Percentiles rank a stretch among this genome's conserved stretches.
Conservation (phyloP, 2,329 filamentous ascomycete genomes). For the Lachnellula suecica region DNA sequence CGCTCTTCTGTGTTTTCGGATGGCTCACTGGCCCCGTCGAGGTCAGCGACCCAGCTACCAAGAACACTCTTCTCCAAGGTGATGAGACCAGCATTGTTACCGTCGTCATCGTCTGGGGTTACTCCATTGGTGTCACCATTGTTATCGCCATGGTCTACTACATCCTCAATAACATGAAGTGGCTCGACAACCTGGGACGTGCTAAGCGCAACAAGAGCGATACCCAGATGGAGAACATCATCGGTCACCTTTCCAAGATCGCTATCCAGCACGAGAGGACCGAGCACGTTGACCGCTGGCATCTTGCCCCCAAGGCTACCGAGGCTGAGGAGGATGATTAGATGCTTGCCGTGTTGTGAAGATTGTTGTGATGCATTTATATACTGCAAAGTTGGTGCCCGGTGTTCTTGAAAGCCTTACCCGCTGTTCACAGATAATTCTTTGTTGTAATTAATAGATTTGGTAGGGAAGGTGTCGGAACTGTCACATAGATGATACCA, state of each 20-base stretch:
- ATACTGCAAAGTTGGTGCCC: neutral
- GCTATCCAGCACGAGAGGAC: slow-evolving; percentile 58
- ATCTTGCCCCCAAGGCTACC: slow-evolving; percentile 26
- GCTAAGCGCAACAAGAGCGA: slow-evolving; percentile 61
- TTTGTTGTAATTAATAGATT: neutral
- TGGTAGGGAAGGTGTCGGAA: neutral
- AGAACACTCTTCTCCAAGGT: slow-evolving; percentile 38
- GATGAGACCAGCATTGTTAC: slow-evolving; percentile 54
- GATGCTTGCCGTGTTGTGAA: slow-evolving; percentile 10
- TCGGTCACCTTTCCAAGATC: slow-evolving; percentile 63
- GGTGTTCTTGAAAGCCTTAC: neutral
- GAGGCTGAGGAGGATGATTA: slow-evolving; percentile 35
- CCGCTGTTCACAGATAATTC: neutral
- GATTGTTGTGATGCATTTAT: neutral
- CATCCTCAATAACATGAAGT: slow-evolving; percentile 56
- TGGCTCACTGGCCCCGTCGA: slow-evolving; percentile 60
- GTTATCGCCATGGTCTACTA: slow-evolving; percentile 66
- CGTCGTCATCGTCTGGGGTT: slow-evolving; percentile 63
- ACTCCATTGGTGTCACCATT: slow-evolving; percentile 65
- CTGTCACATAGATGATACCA: neutral
- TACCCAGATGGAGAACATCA: slow-evolving; percentile 65
- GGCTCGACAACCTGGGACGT: slow-evolving; percentile 62
- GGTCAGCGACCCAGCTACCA: slow-evolving; percentile 34
- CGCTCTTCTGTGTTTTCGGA: slow-evolving; percentile 73
- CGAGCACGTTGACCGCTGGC: slow-evolving; percentile 37